These are phyloP conservation scores for Adansonia gregorii DNA, from an alignment of 441 rosid species.

Conservation along the genomic window DNA sequence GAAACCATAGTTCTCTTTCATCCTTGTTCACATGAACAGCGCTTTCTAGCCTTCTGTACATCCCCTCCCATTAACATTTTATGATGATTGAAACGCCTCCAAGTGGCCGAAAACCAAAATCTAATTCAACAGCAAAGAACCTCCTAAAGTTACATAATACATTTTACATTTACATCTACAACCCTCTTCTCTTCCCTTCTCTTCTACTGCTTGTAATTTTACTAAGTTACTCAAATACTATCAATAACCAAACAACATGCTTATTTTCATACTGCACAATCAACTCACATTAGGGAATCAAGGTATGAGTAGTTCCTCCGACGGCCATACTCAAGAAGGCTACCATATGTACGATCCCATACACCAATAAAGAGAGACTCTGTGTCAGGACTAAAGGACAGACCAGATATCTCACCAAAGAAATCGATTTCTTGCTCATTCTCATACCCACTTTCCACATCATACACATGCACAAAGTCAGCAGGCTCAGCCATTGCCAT, in stretches of 20 bases:
- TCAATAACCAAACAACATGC: constrained; percentile 9
- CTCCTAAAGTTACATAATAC: constrained; percentile 27
- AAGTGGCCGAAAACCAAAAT: not conserved
- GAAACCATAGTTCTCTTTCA: not conserved
- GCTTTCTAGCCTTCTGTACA: constrained; percentile 34
- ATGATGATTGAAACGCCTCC: constrained; percentile 12
- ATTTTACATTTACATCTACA: constrained; percentile 28
- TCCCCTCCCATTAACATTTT: constrained; percentile 27
- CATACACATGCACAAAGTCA: constrained; percentile 70
- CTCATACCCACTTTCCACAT: constrained; percentile 51
- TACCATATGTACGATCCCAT: constrained; percentile 76
- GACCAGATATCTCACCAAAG: constrained; percentile 75
- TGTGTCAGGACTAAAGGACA: constrained; percentile 69
- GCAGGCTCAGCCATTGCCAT: constrained; percentile 78
- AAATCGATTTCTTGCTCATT: constrained; percentile 73
- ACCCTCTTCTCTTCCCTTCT: not conserved
- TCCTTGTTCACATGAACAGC: not conserved
- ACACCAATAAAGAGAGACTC: constrained; percentile 75
- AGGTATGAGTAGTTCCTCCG: constrained; percentile 64
- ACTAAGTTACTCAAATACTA: not conserved
- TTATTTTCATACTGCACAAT: constrained; percentile 23
- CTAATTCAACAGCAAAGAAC: constrained; percentile 18
- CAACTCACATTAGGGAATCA: constrained; percentile 51
- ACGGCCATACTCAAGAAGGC: constrained; percentile 71
- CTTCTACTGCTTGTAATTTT: not conserved